Evolutionary conservation across 2,329 filamentous ascomycete species (phyloP), one percentile per base, ranked within the genome.

Genomic region (Colletotrichum lentis): DNA sequence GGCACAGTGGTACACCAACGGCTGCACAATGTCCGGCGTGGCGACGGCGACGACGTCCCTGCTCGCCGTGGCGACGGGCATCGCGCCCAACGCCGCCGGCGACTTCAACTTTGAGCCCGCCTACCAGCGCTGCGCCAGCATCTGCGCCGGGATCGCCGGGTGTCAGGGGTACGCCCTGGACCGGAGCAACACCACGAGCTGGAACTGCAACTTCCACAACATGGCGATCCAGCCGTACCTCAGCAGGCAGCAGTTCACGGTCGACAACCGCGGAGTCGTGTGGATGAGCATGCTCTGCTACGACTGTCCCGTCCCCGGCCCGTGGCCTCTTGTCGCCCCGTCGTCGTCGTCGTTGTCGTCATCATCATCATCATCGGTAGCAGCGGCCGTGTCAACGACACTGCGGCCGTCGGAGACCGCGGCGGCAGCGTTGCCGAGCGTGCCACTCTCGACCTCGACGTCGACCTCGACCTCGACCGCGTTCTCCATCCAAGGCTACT

Each of bases 111-210:
- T 64, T 27, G 62, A 64, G 37, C 54, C 56, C 12, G 37, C 37
- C 35, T 64, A 64, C 27, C 62, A 64, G 12, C 62, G 56, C n/a
- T 60, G 62, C 39, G 62, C 44, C 1, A 56, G 43, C 20, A 43
- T 22, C 18, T 64, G 62, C 7, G 55, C 55, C 11, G 62, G 62
- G 2, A 27, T 61, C 27, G 11, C 46, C 3, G 62, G 55, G 4
- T 65, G 62, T n/a, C 54, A 46, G 22, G 62, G 62, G 16, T 65
- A 65, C 46, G 62, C 62, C n/a, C 62, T 60, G 14, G 62, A 60
- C 24, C 62, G 55, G 27, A 54, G 37, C 39, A 62, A 58, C 57
- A 47, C 43, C 11, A 39, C 41, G 16, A 5, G 22, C 18, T 65
- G 63, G 57, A 55, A 22, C 39, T 65, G 63, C 57, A 61, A 35